Evolutionary conservation across 345 rosid genomes (phyloP).

Genomic region (Euphorbia pulcherrima): DNA sequence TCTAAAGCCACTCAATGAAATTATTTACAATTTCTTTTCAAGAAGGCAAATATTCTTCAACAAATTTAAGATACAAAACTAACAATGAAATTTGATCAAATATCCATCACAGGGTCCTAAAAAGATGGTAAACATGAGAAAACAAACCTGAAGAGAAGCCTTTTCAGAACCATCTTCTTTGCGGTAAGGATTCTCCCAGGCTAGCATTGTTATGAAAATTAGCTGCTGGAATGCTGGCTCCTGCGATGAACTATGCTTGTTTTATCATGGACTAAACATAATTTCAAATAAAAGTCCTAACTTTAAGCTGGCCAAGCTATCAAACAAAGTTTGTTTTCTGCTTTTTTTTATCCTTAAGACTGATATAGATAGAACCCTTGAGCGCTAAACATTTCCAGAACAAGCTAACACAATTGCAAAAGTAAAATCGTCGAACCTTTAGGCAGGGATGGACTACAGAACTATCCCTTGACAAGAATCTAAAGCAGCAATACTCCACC

Average conservation of each 20-base stretch:
- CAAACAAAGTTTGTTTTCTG: too few species aligned
- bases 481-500: constrained; percentile 92
- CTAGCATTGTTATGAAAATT: constrained; percentile 91
- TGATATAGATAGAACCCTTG: background rate
- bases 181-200: constrained; percentile 77
- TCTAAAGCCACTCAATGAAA: too few species aligned
- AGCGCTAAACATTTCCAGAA: background rate
- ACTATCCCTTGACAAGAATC: constrained; percentile 80
- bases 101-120: constrained; percentile 2
- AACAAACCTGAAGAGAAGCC: constrained; percentile 60
- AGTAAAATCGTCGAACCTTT: constrained; percentile 48
- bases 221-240: constrained; percentile 90
- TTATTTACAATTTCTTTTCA: background rate
- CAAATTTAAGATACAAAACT: constrained; percentile 5
- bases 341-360: too few species aligned
- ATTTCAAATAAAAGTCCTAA: background rate
- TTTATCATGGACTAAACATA: constrained; percentile 2
- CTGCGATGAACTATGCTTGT: constrained; percentile 34
- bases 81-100: background rate
- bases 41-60: background rate
- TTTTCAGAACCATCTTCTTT: constrained; percentile 39
- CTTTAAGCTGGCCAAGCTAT: background rate
- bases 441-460: constrained; percentile 75
- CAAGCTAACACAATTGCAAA: background rate
- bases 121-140: constrained; percentile 1